Percentiles rank a stretch among this genome's conserved stretches.
phyloP scores from a whole-genome alignment of 1,284 basidiomycete species.

The Cerrena zonata region DNA sequence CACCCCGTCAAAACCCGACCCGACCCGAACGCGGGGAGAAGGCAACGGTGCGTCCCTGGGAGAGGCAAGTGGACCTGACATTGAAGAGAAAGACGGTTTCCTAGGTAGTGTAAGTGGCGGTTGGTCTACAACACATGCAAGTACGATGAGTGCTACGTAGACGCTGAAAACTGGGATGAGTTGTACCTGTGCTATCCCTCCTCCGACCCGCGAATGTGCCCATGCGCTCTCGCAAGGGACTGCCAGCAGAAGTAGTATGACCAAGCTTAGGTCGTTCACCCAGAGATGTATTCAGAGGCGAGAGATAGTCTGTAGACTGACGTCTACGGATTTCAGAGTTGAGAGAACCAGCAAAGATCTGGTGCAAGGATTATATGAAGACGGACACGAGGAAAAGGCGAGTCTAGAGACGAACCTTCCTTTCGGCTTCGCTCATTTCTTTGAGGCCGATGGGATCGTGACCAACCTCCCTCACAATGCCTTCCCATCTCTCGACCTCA shows the following conservation, averaged over 20 bases:
- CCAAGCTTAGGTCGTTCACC: conserved; percentile 55
- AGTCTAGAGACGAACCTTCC: conserved; percentile 65
- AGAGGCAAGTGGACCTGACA: conserved; percentile 45
- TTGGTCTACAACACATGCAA: conserved; percentile 37
- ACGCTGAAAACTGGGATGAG: conserved; percentile 10
- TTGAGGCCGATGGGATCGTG: conserved; percentile 71
- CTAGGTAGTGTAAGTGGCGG: conserved; percentile 44
- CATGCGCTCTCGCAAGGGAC: conserved; percentile 63
- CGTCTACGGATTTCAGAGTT: conserved; percentile 79
- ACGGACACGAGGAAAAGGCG: conserved; percentile 4
- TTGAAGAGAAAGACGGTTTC: conserved; percentile 64
- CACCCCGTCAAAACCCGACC: conserved; percentile 67
- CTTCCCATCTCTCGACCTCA: conserved; percentile 82
- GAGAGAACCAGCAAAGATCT: conserved; percentile 70
- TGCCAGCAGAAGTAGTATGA: conserved; percentile 41
- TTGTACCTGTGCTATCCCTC: conserved; percentile 59
- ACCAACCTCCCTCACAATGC: conserved; percentile 72
- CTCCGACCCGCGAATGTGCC: conserved; percentile 53
- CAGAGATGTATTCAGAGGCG: conserved; percentile 45
- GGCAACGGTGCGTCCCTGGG: conserved; percentile 55
- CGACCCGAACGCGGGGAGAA: conserved; percentile 63
- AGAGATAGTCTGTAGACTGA: conserved; percentile 66
- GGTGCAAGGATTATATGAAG: conserved; percentile 15
- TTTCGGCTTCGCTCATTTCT: conserved; percentile 79
- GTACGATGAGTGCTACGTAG: neutral